Conservation (phyloP, 2,329 filamentous ascomycete genomes). For the Dactylella cylindrospora region DNA sequence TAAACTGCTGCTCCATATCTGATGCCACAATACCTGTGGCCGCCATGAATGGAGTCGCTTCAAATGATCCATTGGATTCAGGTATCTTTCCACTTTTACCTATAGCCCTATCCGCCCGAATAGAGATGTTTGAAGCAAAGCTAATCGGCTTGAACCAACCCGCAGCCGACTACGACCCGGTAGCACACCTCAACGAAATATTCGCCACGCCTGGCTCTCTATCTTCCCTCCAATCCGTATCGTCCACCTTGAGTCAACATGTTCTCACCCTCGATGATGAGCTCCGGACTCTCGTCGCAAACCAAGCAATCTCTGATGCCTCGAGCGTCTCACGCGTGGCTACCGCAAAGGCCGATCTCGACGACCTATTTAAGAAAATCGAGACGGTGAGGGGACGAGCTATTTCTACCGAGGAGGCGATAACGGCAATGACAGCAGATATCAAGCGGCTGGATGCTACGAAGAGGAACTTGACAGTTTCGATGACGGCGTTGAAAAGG, state of each 20-base stretch:
- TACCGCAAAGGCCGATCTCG: conserved; percentile 83
- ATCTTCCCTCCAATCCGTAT: conserved; percentile 72
- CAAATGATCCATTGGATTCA: conserved; percentile 43
- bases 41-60: conserved; percentile 45
- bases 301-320: conserved; percentile 80
- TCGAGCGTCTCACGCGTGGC: conserved; percentile 90
- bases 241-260: conserved; percentile 70
- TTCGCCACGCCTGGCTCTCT: conserved; percentile 89
- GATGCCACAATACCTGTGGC: conserved; percentile 45
- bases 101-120: neutral
- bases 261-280: conserved; percentile 79
- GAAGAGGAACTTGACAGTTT: conserved; percentile 92
- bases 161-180: conserved; percentile 81
- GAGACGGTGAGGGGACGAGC: conserved; percentile 87
- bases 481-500: conserved; percentile 95
- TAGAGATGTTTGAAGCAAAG: neutral
- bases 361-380: conserved; percentile 88
- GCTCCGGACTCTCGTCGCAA: conserved; percentile 69
- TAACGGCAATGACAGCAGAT: conserved; percentile 97
- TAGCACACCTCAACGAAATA: conserved; percentile 87
- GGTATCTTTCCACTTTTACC: conserved; percentile 10
- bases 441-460: conserved; percentile 97
- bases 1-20: conserved; percentile 19
- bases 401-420: conserved; percentile 88
- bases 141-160: too few species aligned